Base-by-base conservation (phyloP, 805 yeast species). In the Candida maris region DNA sequence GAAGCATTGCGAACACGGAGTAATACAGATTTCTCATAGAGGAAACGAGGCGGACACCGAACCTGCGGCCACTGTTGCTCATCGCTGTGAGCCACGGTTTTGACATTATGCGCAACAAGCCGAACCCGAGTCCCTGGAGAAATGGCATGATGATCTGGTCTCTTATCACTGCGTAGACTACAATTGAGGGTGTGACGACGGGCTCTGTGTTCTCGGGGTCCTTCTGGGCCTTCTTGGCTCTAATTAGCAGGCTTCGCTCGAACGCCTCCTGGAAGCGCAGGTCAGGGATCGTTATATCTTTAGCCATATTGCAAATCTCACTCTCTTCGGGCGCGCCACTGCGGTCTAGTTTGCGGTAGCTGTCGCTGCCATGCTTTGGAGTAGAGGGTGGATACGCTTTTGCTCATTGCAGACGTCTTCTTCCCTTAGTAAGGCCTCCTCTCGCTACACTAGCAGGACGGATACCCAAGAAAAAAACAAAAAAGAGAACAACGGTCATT, bases 231-330 rank as follows among this genome's bases (percentile, higher is more conserved):
- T 30, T 16, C 17, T 39, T 43, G 1, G 63, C 50, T 29, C 56
- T 57, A 10, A 39, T 32, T 7, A 44, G 35, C 6, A 59, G 47
- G n/a, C 73, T 63, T 23, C 66, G 61, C 44, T 65, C 55, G 53
- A 82, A 82, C 3, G 83, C 64, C 38, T 78, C 71, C 49, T 80
- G 85, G 48, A 80, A 81, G 30, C 91, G 64, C 17, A 82, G 59
- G 48, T 83, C 91, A 1, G 89, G 89, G 3, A 72, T 62, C 1
- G 37, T 39, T 3, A 54, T 30, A 19, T 41, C 35, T 14, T 39
- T 25, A 5, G 46, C n/a, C 44, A 37, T 41, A n/a, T n/a, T n/a
- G n/a, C n/a, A n/a, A n/a, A n/a, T n/a, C n/a, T n/a, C n/a, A n/a
- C n/a, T n/a, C n/a, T n/a, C n/a, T n/a, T n/a, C n/a, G n/a, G n/a